Evolutionary conservation across 768 basidiomycete species (phyloP).

Genomic region (Chalciporus sphaerocephalus): DNA sequence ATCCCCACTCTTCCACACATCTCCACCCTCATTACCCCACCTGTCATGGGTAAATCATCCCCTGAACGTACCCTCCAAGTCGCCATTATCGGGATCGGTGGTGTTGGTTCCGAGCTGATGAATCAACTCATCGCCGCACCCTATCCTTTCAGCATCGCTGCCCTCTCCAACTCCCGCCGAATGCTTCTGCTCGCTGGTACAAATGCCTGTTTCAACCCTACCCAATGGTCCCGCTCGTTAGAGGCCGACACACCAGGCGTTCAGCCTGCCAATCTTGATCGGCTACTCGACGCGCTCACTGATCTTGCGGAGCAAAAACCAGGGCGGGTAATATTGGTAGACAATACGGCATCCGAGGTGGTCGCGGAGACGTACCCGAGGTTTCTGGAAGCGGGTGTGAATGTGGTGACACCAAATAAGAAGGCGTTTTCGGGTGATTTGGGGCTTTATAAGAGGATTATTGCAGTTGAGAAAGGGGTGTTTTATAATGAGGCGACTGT

Average conservation of each 20-base stretch:
- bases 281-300: constrained; percentile 40
- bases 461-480: constrained; percentile 53
- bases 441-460: constrained; percentile 63
- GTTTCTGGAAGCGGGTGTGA: constrained; percentile 73
- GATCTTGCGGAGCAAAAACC: constrained; percentile 40
- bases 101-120: constrained; percentile 87
- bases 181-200: constrained; percentile 51
- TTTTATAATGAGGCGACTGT: constrained; percentile 89
- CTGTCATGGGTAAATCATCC: constrained; percentile 13
- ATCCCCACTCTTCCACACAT: constrained; percentile 7
- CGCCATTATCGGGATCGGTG: constrained; percentile 86
- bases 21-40: constrained; percentile 1
- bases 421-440: constrained; percentile 84
- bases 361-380: constrained; percentile 80
- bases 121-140: constrained; percentile 69
- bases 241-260: constrained; percentile 29
- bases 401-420: constrained; percentile 96
- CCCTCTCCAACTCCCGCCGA: constrained; percentile 63
- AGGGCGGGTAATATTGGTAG: constrained; percentile 68
- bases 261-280: constrained; percentile 35
- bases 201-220: constrained; percentile 37
- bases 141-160: constrained; percentile 58
- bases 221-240: constrained; percentile 47
- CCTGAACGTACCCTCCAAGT: constrained; percentile 42
- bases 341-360: constrained; percentile 85